A percentile compares a stretch with the other conserved stretches of the same genome.
Conservation (phyloP, 192 early-diverging fungal species). For the Backusella westeae region DNA sequence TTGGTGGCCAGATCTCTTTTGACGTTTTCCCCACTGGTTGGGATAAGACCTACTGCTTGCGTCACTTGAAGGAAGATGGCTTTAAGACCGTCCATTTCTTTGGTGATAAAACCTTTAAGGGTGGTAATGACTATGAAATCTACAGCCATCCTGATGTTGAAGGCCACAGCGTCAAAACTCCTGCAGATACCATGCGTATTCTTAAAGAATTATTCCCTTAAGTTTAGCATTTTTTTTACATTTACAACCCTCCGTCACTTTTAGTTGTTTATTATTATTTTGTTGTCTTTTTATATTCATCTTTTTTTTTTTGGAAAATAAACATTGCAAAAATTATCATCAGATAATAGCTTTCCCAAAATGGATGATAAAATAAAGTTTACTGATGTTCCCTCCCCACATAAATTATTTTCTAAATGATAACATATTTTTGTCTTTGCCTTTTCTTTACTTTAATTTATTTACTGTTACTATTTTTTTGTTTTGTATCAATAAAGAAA, state of each 20-base stretch:
- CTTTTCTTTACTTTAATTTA: neutral
- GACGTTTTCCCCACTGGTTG: slow-evolving; percentile 98
- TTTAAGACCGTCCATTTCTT: slow-evolving; percentile 97
- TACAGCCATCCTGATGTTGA: slow-evolving; percentile 74
- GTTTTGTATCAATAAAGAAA: slow-evolving; percentile 4
- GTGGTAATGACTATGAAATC: slow-evolving; percentile 99
- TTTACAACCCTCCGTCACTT: neutral
- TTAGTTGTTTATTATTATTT: slow-evolving; percentile 8
- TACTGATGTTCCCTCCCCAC: neutral
- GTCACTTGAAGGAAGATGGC: slow-evolving; percentile 80
- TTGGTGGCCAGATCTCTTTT: slow-evolving; percentile 98
- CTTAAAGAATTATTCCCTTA: slow-evolving; percentile 76
- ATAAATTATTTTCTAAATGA: neutral
- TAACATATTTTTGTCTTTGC: neutral
- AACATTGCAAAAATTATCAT: neutral
- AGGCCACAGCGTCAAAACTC: slow-evolving; percentile 85
- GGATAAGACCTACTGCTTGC: slow-evolving; percentile 99
- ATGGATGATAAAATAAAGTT: neutral
- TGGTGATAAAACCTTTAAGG: slow-evolving; percentile 97
- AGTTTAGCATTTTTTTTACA: slow-evolving; percentile 7
- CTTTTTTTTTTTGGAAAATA: neutral
- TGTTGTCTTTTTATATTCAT: neutral
- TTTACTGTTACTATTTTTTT: neutral
- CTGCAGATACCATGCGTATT: slow-evolving; percentile 79
- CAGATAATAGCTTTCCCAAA: neutral